phyloP scores from a whole-genome alignment of 2,329 filamentous ascomycete genomes.

The Periglandula ipomoeae region DNA sequence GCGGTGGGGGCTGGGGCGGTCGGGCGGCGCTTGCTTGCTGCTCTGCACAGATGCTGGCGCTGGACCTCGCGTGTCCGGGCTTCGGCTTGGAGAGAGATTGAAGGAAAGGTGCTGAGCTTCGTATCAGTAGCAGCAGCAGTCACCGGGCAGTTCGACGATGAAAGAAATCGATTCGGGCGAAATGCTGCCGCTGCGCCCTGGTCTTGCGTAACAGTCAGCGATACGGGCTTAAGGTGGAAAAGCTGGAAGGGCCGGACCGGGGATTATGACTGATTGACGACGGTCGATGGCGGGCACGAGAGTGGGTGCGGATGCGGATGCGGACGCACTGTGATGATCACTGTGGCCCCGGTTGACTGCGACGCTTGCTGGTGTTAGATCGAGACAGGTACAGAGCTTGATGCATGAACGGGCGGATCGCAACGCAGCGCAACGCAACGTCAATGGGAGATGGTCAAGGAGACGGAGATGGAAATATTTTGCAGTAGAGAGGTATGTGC shows the following conservation, averaged over 20 bases:
- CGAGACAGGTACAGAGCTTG: not conserved
- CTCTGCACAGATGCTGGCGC: not conserved
- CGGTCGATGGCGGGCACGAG: conserved; percentile 2
- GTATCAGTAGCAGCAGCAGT: conserved; percentile 8
- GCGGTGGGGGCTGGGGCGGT: not conserved
- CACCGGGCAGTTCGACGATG: not conserved
- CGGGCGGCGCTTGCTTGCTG: conserved; percentile 2
- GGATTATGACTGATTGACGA: conserved; percentile 3
- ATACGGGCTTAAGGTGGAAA: conserved; percentile 10
- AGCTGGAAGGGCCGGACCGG: conserved; percentile 1
- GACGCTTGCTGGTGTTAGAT: conserved; percentile 1
- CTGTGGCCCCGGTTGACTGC: conserved; percentile 3
- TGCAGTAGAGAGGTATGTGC: too few species aligned
- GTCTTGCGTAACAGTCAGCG: conserved; percentile 11
- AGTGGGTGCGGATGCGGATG: conserved; percentile 5
- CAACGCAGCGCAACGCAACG: not conserved
- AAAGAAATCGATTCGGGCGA: not conserved
- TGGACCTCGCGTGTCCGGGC: not conserved
- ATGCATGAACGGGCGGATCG: conserved; percentile 3
- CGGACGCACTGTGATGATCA: conserved; percentile 1
- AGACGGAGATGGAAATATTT: too few species aligned
- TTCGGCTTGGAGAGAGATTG: conserved; percentile 2
- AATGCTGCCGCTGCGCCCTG: conserved; percentile 5
- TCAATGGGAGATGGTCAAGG: too few species aligned
- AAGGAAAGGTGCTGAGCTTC: conserved; percentile 10